These are phyloP conservation scores for Termitomyces sp. DNA, from an alignment of 768 basidiomycete genomes.

Conservation along the genomic window DNA sequence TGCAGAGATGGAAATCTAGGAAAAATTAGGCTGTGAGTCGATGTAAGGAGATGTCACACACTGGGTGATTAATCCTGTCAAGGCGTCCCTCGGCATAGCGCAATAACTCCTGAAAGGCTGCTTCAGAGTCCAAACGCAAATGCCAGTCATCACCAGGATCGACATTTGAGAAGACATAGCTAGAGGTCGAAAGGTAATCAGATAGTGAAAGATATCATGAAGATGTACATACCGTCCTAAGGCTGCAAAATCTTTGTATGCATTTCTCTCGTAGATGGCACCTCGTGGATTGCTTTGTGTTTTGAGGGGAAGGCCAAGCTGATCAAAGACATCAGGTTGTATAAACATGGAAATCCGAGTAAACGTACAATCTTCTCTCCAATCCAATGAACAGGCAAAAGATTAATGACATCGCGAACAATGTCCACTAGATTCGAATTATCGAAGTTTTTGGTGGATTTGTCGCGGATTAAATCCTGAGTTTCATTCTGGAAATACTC, in stretches of 20 bases:
- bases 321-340: background rate
- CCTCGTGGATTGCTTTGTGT: conserved; percentile 24
- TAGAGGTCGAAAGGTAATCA: conserved; percentile 6
- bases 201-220: background rate
- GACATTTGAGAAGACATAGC: conserved; percentile 42
- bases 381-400: conserved; percentile 58
- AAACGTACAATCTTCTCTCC: conserved; percentile 49
- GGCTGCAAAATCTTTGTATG: conserved; percentile 38
- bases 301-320: conserved; percentile 44
- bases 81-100: conserved; percentile 26
- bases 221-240: conserved; percentile 39
- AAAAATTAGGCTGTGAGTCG: background rate
- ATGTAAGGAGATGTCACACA: conserved; percentile 6
- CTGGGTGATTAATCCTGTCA: conserved; percentile 18
- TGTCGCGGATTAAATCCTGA: conserved; percentile 26
- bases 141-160: conserved; percentile 43
- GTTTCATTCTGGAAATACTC: conserved; percentile 31
- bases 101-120: conserved; percentile 25
- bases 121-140: conserved; percentile 33
- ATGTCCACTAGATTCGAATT: conserved; percentile 44
- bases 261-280: conserved; percentile 33
- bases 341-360: background rate
- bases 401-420: conserved; percentile 62
- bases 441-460: conserved; percentile 25
- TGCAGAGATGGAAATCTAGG: background rate